Evolutionary conservation across 352 stramenopile genomes (phyloP), one percentile per base, ranked within the genome.

Genomic region (Phytophthora citricola): DNA sequence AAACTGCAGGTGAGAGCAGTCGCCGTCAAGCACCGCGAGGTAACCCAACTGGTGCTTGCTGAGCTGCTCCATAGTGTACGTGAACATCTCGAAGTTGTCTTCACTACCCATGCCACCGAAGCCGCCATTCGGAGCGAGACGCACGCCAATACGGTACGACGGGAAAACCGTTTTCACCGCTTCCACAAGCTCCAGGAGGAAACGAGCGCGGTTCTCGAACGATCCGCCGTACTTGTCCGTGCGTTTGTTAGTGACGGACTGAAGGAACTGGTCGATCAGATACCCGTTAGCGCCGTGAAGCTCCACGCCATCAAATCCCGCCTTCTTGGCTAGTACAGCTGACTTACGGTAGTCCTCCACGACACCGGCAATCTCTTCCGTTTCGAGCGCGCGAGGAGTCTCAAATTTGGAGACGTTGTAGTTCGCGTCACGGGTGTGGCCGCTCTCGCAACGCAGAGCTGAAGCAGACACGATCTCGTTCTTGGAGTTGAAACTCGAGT

Each of bases 251-350:
- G 61, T 66, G 6, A 36, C 66, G 5, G 71, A 75, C 50, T 93
- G 78, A 14, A 98, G 58, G 69, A 97, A 97, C 59, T 96, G 75
- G 58, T 98, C 91, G 50, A 98, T 71, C 29, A 98, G 69, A 54
- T 97, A 98, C 17, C 92, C 93, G 60, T 98, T 97, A 1, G 88
- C 93, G 15, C 22, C 64, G 72, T 98, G 94, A 92, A 77, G 44
- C 45, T 74, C 69, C 8, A 77, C 69, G 7, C 69, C 69, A 24
- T 76, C 69, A 12, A 78, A 98, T 9, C 93, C 92, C 14, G 89
- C 92, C 29, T 90, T 58, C 36, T 85, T 79, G 2, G 63, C 63
- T 7, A 66, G 10, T 20, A 58, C 61, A 0, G 92, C 89, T 4
- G 66, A 75, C 26, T 87, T 49, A 14, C 73, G 71, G 68, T 83